Evolutionary conservation across 2,329 filamentous ascomycete genomes (phyloP).

Genomic region (Alternaria panax): DNA sequence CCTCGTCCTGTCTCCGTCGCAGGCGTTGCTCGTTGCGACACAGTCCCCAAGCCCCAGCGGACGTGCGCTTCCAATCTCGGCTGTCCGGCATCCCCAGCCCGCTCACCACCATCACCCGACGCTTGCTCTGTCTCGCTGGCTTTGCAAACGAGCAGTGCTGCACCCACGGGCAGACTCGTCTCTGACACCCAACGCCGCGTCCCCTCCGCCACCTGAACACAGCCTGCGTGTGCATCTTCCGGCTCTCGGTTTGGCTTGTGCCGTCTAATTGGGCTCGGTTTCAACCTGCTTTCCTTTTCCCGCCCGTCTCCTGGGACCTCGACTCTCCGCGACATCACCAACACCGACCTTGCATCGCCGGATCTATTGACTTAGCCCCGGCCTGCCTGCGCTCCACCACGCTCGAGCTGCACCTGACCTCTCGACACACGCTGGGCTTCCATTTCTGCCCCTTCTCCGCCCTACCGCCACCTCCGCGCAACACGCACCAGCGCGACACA

Average conservation of each 20-base stretch:
- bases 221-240: slow-evolving; percentile 11
- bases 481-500: slow-evolving; percentile 21
- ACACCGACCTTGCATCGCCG: slow-evolving; percentile 33
- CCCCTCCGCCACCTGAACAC: slow-evolving; percentile 13
- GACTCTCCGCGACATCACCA: slow-evolving; percentile 24
- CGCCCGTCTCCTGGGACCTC: slow-evolving; percentile 9
- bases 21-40: slow-evolving; percentile 31
- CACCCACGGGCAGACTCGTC: slow-evolving; percentile 13
- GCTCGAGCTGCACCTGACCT: slow-evolving; percentile 15
- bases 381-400: slow-evolving; percentile 34
- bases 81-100: slow-evolving; percentile 17
- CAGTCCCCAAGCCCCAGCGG: slow-evolving; percentile 14
- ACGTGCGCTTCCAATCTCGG: slow-evolving; percentile 20
- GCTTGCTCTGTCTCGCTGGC: slow-evolving; percentile 17
- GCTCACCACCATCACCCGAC: slow-evolving; percentile 15
- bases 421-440: slow-evolving; percentile 26
- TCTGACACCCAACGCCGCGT: slow-evolving; percentile 19
- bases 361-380: slow-evolving; percentile 53
- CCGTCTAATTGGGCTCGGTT: slow-evolving; percentile 23
- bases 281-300: slow-evolving; percentile 24
- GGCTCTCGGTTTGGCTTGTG: slow-evolving; percentile 16
- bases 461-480: slow-evolving; percentile 7
- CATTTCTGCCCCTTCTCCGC: slow-evolving; percentile 9
- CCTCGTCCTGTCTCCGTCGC: slow-evolving; percentile 21
- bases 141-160: slow-evolving; percentile 11